Evolutionary conservation across 495 filamentous ascomycete species (phyloP).

Genomic region (Amniculicola lignicola): DNA sequence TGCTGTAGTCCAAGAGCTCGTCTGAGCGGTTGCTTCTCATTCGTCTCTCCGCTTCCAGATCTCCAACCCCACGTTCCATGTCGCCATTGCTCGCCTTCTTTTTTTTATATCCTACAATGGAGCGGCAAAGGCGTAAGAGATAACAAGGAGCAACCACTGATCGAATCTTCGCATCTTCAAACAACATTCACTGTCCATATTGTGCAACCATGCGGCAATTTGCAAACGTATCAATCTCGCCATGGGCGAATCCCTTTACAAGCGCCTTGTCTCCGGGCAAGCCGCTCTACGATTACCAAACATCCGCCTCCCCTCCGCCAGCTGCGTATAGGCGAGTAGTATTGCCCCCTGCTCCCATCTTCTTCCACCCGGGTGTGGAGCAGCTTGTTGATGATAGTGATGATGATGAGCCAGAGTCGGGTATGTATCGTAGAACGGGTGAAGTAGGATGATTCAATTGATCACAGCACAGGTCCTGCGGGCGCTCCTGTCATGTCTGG

Average conservation of each 20-base stretch:
- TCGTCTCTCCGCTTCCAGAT: conserved; percentile 29
- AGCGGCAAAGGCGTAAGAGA: neutral
- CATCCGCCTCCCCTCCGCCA: neutral
- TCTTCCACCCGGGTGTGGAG: conserved; percentile 20
- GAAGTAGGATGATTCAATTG: neutral
- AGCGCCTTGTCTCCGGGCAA: conserved; percentile 5
- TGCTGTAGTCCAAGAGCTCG: conserved; percentile 12
- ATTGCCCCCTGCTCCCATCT: conserved; percentile 12
- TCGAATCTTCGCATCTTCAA: conserved; percentile 4
- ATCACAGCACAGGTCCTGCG: conserved; percentile 6
- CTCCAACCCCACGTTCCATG: conserved; percentile 30
- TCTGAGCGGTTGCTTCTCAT: conserved; percentile 17
- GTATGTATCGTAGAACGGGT: conserved; percentile 2
- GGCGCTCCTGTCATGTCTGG: conserved; percentile 11
- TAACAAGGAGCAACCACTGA: conserved; percentile 5
- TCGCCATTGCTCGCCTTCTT: conserved; percentile 23
- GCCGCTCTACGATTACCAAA: neutral
- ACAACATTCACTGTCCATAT: neutral
- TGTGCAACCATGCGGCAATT: conserved; percentile 23
- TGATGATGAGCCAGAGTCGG: conserved; percentile 4
- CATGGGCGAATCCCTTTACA: conserved; percentile 22
- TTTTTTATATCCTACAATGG: conserved; percentile 19
- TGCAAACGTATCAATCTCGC: conserved; percentile 23
- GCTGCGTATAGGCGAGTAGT: conserved; percentile 15
- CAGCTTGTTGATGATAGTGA: conserved; percentile 16